Evolutionary conservation across 495 filamentous ascomycete genomes (phyloP), one percentile per base, ranked within the genome.

Genomic region (Lepidopterella palustris): DNA sequence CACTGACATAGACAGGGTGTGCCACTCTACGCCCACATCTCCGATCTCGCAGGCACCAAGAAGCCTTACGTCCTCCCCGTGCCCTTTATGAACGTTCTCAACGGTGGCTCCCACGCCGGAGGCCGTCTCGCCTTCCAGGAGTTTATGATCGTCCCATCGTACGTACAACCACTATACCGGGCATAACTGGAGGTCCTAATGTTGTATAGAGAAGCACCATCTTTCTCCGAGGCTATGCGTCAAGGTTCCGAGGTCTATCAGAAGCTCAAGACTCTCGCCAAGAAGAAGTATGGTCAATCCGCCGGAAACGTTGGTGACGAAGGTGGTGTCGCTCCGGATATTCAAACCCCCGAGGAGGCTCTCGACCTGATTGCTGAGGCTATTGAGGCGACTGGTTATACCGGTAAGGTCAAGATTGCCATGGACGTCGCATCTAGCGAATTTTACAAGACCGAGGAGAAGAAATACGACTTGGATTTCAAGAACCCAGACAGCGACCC

Each of bases 381-480:
- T 69, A 99, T 99, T 66, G 88, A 96, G 76, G 74, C 88, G 74
- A 87, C 95, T 63, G 93, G 95, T 66, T 97, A 99, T 82, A 92
- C 87, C 53, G 95, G 91, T 73, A 75, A 90, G 80, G 81, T 99
- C 68, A 87, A 93, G 71, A 99, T 99, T 70, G 95, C 95, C 73
- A 95, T 99, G 93, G 95, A 99, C 71, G 92, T 97, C 72, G 95
- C 95, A 59, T 96, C 92, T 60, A 93, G 87, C 80, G 95, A 99
- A 77, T 99, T 99, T 84, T 99, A 99, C 85, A 97, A 96, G 82
- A 78, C 80, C 68, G 91, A 95, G 45, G 92, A 71, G 68, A 95
- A 96, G 88, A 97, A 96, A 79, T 99, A 99, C 84, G 95, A 99
- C 73, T 81, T 99, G 53, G 95, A 98, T 85, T 98, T 96, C 88